Evolutionary conservation across 352 stramenopile genomes (phyloP).

Genomic region (Aphanomyces invadans): DNA sequence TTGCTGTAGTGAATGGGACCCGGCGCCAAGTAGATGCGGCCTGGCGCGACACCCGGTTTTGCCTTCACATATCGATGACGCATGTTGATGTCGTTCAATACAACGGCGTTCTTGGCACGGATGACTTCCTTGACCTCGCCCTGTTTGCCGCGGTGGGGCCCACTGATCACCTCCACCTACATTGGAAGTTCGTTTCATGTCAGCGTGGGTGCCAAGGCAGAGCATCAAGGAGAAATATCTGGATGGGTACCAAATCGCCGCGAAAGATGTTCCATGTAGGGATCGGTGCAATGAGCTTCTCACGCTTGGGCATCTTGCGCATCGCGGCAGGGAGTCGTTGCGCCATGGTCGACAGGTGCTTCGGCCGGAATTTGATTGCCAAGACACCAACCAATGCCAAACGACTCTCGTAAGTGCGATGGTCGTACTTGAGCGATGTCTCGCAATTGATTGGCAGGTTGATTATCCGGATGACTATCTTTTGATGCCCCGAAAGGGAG

Average conservation of each 20-base stretch:
- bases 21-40: constrained; percentile 70
- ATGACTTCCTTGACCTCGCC: constrained; percentile 64
- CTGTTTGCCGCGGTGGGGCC: constrained; percentile 77
- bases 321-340: constrained; percentile 72
- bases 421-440: not conserved
- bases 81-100: constrained; percentile 86
- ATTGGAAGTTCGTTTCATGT: not conserved
- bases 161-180: constrained; percentile 75
- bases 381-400: constrained; percentile 1
- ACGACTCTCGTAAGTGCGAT: not conserved
- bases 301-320: constrained; percentile 60
- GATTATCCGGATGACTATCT: not conserved
- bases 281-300: constrained; percentile 72
- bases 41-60: constrained; percentile 46
- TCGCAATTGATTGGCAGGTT: not conserved
- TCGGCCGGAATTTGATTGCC: not conserved
- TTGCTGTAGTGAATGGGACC: constrained; percentile 85
- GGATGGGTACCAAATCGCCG: constrained; percentile 64
- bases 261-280: constrained; percentile 74
- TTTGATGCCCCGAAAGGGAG: too few relatives aligned
- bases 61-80: constrained; percentile 78
- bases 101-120: constrained; percentile 65
- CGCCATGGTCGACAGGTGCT: constrained; percentile 40
- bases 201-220: too few relatives aligned
- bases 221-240: too few relatives aligned